Percentiles rank a stretch among this genome's conserved stretches.
phyloP scores from a whole-genome alignment of 2,329 filamentous ascomycete genomes.

The Escovopsis sp. region DNA sequence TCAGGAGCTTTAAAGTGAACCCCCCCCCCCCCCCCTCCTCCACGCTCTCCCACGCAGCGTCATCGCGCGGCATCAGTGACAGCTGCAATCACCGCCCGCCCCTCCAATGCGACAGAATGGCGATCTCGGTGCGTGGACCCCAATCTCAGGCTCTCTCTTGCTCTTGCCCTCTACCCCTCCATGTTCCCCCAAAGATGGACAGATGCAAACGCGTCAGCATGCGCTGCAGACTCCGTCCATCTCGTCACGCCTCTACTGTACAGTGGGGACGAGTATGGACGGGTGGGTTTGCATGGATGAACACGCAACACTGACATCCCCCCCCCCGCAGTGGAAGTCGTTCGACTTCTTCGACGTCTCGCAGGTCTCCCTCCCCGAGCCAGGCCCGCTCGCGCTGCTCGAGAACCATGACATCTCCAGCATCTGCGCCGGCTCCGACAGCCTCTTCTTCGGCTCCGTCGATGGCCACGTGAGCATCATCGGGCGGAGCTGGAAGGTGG shows the following conservation, averaged over 20 bases:
- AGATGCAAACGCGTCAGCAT: too few species aligned
- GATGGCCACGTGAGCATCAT: slow-evolving; percentile 82
- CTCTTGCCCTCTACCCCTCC: too few species aligned
- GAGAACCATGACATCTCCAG: slow-evolving; percentile 72
- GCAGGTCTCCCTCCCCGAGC: slow-evolving; percentile 64
- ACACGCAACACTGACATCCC: too few species aligned
- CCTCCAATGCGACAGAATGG: slow-evolving; percentile 17
- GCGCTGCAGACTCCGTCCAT: too few species aligned
- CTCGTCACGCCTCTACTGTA: too few species aligned
- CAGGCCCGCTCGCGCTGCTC: slow-evolving; percentile 63
- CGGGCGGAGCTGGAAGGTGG: slow-evolving; percentile 71
- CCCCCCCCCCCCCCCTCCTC: neutral
- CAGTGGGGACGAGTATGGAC: too few species aligned
- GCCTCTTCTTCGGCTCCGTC: slow-evolving; percentile 72
- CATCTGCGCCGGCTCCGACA: slow-evolving; percentile 75
- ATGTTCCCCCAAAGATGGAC: too few species aligned
- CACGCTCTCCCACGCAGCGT: slow-evolving; percentile 14
- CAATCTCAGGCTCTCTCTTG: neutral
- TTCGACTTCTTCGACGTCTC: slow-evolving; percentile 99
- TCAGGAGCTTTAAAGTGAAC: too few species aligned
- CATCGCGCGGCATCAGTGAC: slow-evolving; percentile 12
- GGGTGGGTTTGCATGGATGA: too few species aligned
- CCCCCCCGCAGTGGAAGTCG: slow-evolving; percentile 91
- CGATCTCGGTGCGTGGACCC: slow-evolving; percentile 16
- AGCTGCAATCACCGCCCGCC: slow-evolving; percentile 3